Percentiles rank a stretch among this genome's conserved stretches.
These are phyloP conservation scores for Lipomyces yamadae DNA, from an alignment of 805 yeast genomes.

Conservation along the genomic window DNA sequence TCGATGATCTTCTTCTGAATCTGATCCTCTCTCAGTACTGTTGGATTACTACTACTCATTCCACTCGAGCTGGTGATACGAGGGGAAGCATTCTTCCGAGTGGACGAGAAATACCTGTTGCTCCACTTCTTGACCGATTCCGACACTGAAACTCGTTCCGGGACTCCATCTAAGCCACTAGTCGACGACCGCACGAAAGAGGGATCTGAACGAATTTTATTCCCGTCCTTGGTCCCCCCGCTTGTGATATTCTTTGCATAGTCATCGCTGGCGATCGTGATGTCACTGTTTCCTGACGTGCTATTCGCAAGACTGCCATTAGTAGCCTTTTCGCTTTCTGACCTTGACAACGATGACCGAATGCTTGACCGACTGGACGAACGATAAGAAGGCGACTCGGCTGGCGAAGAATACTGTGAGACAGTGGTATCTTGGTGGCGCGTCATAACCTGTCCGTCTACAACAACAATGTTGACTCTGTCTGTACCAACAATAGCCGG, in stretches of 20 bases:
- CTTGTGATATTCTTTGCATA: conserved; percentile 19
- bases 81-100: conserved; percentile 30
- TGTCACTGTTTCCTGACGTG: background rate
- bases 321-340: conserved; percentile 2
- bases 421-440: conserved; percentile 18
- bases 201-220: conserved; percentile 9
- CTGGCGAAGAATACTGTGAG: conserved; percentile 21
- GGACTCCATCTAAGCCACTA: conserved; percentile 5
- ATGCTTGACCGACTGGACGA: conserved; percentile 32
- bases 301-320: conserved; percentile 1
- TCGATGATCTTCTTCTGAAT: conserved; percentile 33
- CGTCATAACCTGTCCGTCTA: conserved; percentile 31
- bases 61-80: conserved; percentile 12
- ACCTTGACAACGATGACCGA: conserved; percentile 22
- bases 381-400: conserved; percentile 20
- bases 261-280: conserved; percentile 1
- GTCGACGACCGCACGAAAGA: background rate
- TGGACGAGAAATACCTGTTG: conserved; percentile 30
- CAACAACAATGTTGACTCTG: conserved; percentile 32
- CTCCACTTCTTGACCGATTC: conserved; percentile 36
- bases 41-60: conserved; percentile 26
- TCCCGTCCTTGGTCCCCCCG: conserved; percentile 19
- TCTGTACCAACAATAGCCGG: conserved; percentile 36
- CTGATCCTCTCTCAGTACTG: conserved; percentile 18
- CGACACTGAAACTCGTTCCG: conserved; percentile 27